These are phyloP conservation scores for Ganoderma resinaceum DNA, from an alignment of 1,284 basidiomycete species.

Conservation along the genomic window DNA sequence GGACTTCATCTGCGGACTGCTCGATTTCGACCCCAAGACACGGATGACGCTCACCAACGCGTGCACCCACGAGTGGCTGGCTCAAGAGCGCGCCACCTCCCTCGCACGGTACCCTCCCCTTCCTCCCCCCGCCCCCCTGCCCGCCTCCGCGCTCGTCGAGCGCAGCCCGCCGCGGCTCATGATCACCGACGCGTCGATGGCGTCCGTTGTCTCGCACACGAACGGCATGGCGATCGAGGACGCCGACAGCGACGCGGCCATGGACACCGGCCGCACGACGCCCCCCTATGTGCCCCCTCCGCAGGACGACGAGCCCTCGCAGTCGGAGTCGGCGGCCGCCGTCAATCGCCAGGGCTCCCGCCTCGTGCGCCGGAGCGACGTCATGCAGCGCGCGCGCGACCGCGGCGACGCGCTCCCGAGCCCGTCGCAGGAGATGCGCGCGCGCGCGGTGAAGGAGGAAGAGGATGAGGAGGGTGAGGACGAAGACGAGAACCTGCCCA, in stretches of 20 bases:
- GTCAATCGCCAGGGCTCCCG: slow-evolving; percentile 38
- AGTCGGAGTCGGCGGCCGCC: slow-evolving; percentile 12
- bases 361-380: slow-evolving; percentile 56
- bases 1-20: slow-evolving; percentile 56
- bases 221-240: slow-evolving; percentile 26
- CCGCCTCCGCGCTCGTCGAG: slow-evolving; percentile 32
- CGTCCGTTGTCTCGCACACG: slow-evolving; percentile 22
- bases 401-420: slow-evolving; percentile 24
- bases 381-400: slow-evolving; percentile 50
- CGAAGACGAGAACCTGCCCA: slow-evolving; percentile 5
- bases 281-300: slow-evolving; percentile 16
- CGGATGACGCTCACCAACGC: slow-evolving; percentile 69
- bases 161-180: background rate
- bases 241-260: background rate
- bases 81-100: slow-evolving; percentile 27
- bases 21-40: slow-evolving; percentile 56
- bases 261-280: slow-evolving; percentile 19
- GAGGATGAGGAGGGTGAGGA: slow-evolving; percentile 11
- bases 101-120: slow-evolving; percentile 26
- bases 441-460: slow-evolving; percentile 17
- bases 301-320: slow-evolving; percentile 5
- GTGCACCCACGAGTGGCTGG: slow-evolving; percentile 73
- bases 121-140: slow-evolving; percentile 25
- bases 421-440: slow-evolving; percentile 30
- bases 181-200: slow-evolving; percentile 26